Evolutionary conservation across 768 basidiomycete genomes (phyloP).

Genomic region (Hebeloma cylindrosporum): DNA sequence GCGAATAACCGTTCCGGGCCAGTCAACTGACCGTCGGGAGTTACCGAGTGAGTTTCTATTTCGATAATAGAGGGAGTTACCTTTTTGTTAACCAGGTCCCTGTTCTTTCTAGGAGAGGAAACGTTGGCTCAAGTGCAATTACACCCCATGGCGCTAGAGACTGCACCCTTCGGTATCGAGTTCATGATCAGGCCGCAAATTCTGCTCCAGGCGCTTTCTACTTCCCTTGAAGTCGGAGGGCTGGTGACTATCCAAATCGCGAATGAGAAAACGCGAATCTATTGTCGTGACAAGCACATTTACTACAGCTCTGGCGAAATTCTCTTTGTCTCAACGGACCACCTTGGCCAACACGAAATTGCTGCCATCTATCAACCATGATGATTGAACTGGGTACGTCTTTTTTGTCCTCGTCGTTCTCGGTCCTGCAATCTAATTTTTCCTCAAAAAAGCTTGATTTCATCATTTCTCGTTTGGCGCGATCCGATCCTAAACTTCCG

Average conservation of each 20-base stretch:
- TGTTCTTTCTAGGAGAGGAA: constrained; percentile 21
- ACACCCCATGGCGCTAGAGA: constrained; percentile 32
- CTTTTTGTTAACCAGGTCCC: neutral
- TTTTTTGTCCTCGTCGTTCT: neutral
- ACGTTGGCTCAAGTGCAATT: constrained; percentile 40
- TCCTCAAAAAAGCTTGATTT: neutral
- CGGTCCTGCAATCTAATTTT: neutral
- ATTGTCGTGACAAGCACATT: constrained; percentile 5
- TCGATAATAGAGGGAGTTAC: neutral
- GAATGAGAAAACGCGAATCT: constrained; percentile 4
- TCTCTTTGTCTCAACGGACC: constrained; percentile 15
- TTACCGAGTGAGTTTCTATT: constrained; percentile 24
- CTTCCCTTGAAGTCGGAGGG: constrained; percentile 39
- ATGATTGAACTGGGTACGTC: too few relatives aligned
- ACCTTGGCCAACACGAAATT: constrained; percentile 8
- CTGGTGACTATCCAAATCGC: constrained; percentile 34
- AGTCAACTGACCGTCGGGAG: constrained; percentile 21
- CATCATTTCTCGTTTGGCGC: neutral
- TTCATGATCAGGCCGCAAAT: constrained; percentile 33
- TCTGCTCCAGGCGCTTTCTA: constrained; percentile 38
- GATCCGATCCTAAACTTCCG: too few relatives aligned
- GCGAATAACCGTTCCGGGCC: constrained; percentile 29
- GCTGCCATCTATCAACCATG: constrained; percentile 13
- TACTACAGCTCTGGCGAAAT: constrained; percentile 16
- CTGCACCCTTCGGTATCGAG: constrained; percentile 28